These are phyloP conservation scores for Ramularia endophylla DNA, from an alignment of 2,329 filamentous ascomycete genomes.

Conservation along the genomic window DNA sequence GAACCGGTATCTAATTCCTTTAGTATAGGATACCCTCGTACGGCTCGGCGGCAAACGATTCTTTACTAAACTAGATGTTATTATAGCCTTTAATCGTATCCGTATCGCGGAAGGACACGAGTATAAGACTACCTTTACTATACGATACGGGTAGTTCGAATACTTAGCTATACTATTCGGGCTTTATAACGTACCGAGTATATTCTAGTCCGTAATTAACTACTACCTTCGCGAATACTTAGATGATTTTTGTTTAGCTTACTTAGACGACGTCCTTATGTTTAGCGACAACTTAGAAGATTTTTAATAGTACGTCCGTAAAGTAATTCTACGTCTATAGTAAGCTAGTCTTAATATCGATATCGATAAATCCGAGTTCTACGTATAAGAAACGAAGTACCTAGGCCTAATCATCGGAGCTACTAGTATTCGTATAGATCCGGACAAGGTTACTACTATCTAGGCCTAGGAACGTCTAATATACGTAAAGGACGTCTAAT, in stretches of 20 bases:
- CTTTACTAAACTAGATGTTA: conserved; percentile 18
- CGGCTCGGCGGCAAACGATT: not conserved
- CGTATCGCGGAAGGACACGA: conserved; percentile 5
- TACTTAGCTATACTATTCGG: conserved; percentile 9
- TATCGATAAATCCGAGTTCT: too few relatives aligned
- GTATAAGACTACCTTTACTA: conserved; percentile 10
- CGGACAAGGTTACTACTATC: too few relatives aligned
- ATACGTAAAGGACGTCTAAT: too few relatives aligned
- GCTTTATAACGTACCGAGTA: conserved; percentile 1
- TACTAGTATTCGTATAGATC: too few relatives aligned
- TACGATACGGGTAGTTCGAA: conserved; percentile 7
- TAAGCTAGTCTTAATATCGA: too few relatives aligned
- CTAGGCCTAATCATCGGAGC: too few relatives aligned
- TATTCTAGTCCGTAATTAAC: conserved; percentile 18
- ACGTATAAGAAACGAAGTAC: too few relatives aligned
- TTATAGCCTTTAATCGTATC: conserved; percentile 9
- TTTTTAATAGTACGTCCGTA: too few relatives aligned
- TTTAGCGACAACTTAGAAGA: too few relatives aligned
- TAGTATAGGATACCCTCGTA: not conserved
- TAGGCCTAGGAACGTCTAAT: too few relatives aligned
- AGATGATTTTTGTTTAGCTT: conserved; percentile 19
- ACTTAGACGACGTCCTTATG: conserved; percentile 25
- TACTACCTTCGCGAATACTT: conserved; percentile 16
- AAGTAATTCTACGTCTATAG: too few relatives aligned
- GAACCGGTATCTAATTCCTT: not conserved